Percentiles rank a stretch among this genome's conserved stretches.
These are phyloP conservation scores for Candida smagusa DNA, from an alignment of 1,139 yeast genomes.

Conservation along the genomic window DNA sequence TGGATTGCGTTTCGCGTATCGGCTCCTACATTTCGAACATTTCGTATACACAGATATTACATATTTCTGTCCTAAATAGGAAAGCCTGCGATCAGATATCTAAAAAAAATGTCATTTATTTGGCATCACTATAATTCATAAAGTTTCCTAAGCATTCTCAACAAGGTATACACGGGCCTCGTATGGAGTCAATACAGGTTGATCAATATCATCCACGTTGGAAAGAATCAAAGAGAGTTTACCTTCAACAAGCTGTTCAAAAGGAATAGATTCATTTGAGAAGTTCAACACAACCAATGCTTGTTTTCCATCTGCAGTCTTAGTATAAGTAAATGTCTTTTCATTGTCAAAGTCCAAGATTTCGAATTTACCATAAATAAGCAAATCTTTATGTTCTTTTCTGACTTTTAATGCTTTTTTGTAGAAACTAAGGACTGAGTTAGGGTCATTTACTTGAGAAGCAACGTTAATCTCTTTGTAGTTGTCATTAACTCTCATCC, in stretches of 20 bases:
- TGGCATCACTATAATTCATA: neutral
- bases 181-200: slow-evolving; percentile 28
- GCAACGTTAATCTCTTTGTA: slow-evolving; percentile 48
- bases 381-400: slow-evolving; percentile 39
- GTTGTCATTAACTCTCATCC: slow-evolving; percentile 54
- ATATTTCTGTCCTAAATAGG: no score
- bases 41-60: no score
- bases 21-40: no score
- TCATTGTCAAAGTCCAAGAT: slow-evolving; percentile 38
- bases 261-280: slow-evolving; percentile 26
- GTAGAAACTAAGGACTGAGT: slow-evolving; percentile 48
- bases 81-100: no score
- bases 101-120: no score
- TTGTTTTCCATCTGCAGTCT: slow-evolving; percentile 19
- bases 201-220: slow-evolving; percentile 21
- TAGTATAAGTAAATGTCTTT: slow-evolving; percentile 37
- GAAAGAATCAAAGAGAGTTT: slow-evolving; percentile 26
- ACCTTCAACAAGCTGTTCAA: slow-evolving; percentile 28
- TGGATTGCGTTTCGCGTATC: no score
- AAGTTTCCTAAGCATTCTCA: slow-evolving; percentile 7
- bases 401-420: slow-evolving; percentile 39
- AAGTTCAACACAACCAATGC: slow-evolving; percentile 48
- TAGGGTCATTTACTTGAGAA: slow-evolving; percentile 43
- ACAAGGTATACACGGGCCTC: slow-evolving; percentile 37
- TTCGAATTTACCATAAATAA: slow-evolving; percentile 46